Evolutionary conservation across 129 eudicot genomes (phyloP).

Genomic region (Helianthus tuberosus): DNA sequence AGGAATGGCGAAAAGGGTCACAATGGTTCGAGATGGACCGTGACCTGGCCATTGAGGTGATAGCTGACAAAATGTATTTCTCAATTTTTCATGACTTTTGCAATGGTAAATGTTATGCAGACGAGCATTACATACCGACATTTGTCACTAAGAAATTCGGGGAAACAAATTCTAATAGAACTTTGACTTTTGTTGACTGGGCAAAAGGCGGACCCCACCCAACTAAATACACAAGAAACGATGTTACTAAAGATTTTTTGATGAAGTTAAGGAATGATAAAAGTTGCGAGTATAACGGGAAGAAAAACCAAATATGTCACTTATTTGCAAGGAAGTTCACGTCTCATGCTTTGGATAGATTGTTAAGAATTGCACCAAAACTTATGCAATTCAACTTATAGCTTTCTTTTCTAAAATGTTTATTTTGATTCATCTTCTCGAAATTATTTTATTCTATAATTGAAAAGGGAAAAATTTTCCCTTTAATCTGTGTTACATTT

Average conservation of each 20-base stretch:
- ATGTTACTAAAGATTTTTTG: slow-evolving; percentile 51
- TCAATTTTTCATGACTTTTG: slow-evolving; percentile 58
- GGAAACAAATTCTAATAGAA: slow-evolving; percentile 51
- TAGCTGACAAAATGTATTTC: slow-evolving; percentile 56
- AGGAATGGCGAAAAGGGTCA: slow-evolving; percentile 82
- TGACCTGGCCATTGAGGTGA: slow-evolving; percentile 50
- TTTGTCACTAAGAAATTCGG: slow-evolving; percentile 49
- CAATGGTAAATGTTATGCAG: slow-evolving; percentile 63
- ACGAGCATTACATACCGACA: slow-evolving; percentile 87
- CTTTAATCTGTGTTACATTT: too few relatives aligned
- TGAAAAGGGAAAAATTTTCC: neutral
- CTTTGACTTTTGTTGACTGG: slow-evolving; percentile 86
- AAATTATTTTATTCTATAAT: slow-evolving; percentile 33
- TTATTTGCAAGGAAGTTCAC: slow-evolving; percentile 86
- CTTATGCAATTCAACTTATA: slow-evolving; percentile 58
- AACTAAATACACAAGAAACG: slow-evolving; percentile 39
- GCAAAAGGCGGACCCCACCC: slow-evolving; percentile 83
- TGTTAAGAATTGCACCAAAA: slow-evolving; percentile 60
- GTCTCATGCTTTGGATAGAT: slow-evolving; percentile 56
- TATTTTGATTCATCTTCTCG: neutral
- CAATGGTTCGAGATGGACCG: slow-evolving; percentile 84
- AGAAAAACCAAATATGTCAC: slow-evolving; percentile 46
- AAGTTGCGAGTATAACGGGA: slow-evolving; percentile 64
- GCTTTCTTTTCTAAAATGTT: neutral
- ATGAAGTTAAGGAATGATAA: slow-evolving; percentile 50